Evolutionary conservation across 106 monocot genomes (phyloP).

Genomic region (Hemerocallis citrina): DNA sequence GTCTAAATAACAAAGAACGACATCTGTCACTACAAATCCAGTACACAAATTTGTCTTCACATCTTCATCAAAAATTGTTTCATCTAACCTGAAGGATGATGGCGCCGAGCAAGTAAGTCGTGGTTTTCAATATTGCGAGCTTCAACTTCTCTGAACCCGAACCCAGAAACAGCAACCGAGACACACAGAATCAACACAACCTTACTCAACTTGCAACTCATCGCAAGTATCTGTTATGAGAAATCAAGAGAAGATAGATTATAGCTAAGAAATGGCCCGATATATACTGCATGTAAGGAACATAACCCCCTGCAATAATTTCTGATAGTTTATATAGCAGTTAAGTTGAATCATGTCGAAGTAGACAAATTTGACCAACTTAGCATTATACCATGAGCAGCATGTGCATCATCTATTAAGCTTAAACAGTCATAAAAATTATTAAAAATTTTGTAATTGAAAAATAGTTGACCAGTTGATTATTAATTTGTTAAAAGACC

Average conservation of each 20-base stretch:
- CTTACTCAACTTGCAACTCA: neutral
- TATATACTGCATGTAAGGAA: neutral
- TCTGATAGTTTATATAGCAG: neutral
- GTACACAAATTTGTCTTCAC: too few relatives aligned
- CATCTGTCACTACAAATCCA: too few relatives aligned
- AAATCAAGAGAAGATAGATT: neutral
- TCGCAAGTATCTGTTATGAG: neutral
- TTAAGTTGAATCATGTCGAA: neutral
- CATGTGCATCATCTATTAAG: neutral
- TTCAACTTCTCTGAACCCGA: neutral
- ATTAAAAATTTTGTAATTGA: too few relatives aligned
- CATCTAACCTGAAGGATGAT: conserved; percentile 4
- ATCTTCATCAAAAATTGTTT: too few relatives aligned
- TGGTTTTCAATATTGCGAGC: neutral
- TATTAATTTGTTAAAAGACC: too few relatives aligned
- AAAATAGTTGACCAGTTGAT: too few relatives aligned
- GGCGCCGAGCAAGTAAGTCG: too few relatives aligned
- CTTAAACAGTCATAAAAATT: neutral
- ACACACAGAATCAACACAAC: conserved; percentile 2
- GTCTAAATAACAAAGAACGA: too few relatives aligned
- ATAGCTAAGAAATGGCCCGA: neutral
- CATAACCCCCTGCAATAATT: neutral
- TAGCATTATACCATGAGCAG: neutral
- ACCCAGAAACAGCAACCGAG: neutral
- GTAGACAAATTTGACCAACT: conserved; percentile 1